Evolutionary conservation across 176 grass and related monocot species (phyloP).

Genomic region (Stipa capillata): DNA sequence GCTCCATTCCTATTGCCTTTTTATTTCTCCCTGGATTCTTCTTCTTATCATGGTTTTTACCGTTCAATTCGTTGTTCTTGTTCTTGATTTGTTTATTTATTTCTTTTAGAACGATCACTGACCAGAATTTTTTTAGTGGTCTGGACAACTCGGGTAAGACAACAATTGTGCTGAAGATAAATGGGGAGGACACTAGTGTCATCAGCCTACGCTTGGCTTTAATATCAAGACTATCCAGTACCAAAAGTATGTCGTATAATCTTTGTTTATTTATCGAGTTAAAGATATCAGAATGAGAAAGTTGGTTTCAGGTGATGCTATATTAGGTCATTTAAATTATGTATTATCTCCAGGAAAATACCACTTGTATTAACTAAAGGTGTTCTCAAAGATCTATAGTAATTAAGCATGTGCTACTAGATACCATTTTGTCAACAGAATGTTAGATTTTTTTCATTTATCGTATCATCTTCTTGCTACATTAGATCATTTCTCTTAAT

Average conservation of each 20-base stretch:
- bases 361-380: background rate
- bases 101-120: background rate
- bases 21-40: background rate
- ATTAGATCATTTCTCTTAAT: background rate
- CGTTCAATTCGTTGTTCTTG: background rate
- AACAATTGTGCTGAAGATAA: constrained; percentile 55
- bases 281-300: background rate
- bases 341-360: background rate
- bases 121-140: constrained; percentile 27
- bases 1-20: background rate
- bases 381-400: background rate
- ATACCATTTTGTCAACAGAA: background rate
- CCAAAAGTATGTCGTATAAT: constrained; percentile 42
- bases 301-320: background rate
- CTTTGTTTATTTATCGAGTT: background rate
- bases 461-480: background rate
- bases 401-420: background rate
- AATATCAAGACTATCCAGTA: constrained; percentile 77
- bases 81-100: background rate
- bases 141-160: constrained; percentile 60
- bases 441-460: background rate
- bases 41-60: background rate
- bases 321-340: background rate
- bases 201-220: constrained; percentile 72
- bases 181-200: constrained; percentile 64